Evolutionary conservation across 2,329 filamentous ascomycete genomes (phyloP).

Genomic region (Macrophomina phaseolina): DNA sequence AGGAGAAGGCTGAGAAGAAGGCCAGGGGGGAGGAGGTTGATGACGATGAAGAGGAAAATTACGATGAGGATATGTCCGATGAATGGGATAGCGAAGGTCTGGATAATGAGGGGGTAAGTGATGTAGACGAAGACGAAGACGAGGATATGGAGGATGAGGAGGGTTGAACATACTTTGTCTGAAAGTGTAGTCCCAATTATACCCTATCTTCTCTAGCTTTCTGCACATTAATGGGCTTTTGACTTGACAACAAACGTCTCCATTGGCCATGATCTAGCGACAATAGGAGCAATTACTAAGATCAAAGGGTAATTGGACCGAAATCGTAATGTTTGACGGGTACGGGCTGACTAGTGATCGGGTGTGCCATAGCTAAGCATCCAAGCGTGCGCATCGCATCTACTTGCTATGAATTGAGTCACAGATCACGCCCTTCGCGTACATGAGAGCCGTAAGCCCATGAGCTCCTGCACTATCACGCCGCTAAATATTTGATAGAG

Average conservation of each 20-base stretch:
- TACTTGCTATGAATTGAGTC: no score
- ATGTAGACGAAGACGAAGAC: conserved; percentile 52
- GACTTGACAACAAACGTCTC: neutral
- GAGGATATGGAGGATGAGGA: conserved; percentile 39
- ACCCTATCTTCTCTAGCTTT: neutral
- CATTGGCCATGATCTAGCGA: no score
- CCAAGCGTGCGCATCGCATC: no score
- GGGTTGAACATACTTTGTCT: neutral
- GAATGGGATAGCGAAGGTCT: conserved; percentile 58
- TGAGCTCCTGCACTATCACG: no score
- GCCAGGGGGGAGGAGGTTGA: conserved; percentile 48
- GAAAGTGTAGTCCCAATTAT: neutral
- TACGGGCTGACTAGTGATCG: no score
- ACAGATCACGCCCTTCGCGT: no score
- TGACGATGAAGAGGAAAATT: conserved; percentile 50
- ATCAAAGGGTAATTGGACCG: no score
- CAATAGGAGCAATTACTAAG: no score
- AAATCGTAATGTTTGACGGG: no score
- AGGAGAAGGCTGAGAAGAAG: conserved; percentile 61
- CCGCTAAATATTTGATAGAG: no score
- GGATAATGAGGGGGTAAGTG: conserved; percentile 57
- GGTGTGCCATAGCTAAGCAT: no score
- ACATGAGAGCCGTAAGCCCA: no score
- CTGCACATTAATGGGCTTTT: neutral
- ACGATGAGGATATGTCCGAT: conserved; percentile 54